Evolutionary conservation across 305 asterid species (phyloP).

Genomic region (Withania somnifera): DNA sequence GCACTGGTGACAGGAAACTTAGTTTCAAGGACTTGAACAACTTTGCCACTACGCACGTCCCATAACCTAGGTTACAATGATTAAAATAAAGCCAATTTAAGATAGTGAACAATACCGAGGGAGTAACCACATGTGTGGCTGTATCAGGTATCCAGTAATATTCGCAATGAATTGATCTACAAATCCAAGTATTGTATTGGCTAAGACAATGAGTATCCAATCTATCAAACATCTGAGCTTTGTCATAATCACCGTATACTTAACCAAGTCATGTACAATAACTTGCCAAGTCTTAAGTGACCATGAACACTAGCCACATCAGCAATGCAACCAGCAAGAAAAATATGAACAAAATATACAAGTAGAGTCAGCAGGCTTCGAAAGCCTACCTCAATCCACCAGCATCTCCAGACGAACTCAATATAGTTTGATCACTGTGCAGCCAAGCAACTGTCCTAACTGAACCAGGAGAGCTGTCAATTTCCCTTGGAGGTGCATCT

Average conservation of each 20-base stretch:
- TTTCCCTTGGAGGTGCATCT: slow-evolving; percentile 89
- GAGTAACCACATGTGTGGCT: not conserved
- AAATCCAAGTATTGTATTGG: not conserved
- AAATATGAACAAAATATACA: not conserved
- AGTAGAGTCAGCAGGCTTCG: not conserved
- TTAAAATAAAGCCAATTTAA: not conserved
- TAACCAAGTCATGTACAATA: not conserved
- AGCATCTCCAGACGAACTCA: slow-evolving; percentile 81
- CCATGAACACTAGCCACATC: not conserved
- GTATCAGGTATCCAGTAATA: not conserved
- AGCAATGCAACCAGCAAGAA: not conserved
- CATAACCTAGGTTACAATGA: slow-evolving; percentile 45
- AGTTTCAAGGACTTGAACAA: slow-evolving; percentile 84
- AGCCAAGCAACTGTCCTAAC: slow-evolving; percentile 89
- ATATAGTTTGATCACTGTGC: slow-evolving; percentile 80
- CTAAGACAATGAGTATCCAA: not conserved
- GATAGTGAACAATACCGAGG: not conserved
- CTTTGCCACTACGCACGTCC: slow-evolving; percentile 87
- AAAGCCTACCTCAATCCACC: slow-evolving; percentile 84
- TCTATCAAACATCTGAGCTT: not conserved
- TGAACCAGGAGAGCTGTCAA: slow-evolving; percentile 77
- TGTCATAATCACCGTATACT: not conserved
- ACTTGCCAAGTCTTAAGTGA: not conserved
- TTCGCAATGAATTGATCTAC: not conserved
- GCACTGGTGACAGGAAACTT: slow-evolving; percentile 80